phyloP scores from a whole-genome alignment of 768 basidiomycete species.

The Lactarius quietus region DNA sequence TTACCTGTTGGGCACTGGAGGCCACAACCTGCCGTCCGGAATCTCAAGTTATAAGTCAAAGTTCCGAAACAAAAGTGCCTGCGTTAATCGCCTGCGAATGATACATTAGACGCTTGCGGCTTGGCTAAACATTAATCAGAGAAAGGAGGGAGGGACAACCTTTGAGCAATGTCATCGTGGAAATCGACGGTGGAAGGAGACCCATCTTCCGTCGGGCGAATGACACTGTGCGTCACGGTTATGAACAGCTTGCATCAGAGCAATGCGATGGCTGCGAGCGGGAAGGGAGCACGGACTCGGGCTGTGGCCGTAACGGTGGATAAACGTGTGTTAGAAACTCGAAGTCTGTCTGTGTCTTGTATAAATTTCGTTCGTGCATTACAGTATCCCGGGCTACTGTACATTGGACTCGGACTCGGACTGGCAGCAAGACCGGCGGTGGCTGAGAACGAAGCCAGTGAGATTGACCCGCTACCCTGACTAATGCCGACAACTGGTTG shows the following conservation, averaged over 20 bases:
- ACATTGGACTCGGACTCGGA: too few species aligned
- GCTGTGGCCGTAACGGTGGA: slow-evolving; percentile 53
- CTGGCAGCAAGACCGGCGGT: too few species aligned
- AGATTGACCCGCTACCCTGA: too few species aligned
- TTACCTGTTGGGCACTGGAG: slow-evolving; percentile 53
- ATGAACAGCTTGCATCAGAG: not conserved
- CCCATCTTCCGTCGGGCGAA: slow-evolving; percentile 28
- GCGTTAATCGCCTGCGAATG: slow-evolving; percentile 62
- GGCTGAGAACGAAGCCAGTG: too few species aligned
- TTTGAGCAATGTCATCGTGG: slow-evolving; percentile 62
- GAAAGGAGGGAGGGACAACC: slow-evolving; percentile 39
- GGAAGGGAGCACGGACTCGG: slow-evolving; percentile 38
- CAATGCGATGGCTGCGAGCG: too few species aligned
- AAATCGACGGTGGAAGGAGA: slow-evolving; percentile 66
- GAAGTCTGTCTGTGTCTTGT: slow-evolving; percentile 55
- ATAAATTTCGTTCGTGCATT: slow-evolving; percentile 51
- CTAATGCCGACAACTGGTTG: too few species aligned
- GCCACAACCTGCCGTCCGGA: slow-evolving; percentile 75
- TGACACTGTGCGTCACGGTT: slow-evolving; percentile 27
- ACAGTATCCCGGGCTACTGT: too few species aligned
- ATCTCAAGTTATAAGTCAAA: slow-evolving; percentile 61
- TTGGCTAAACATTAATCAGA: too few species aligned
- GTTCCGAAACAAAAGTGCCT: slow-evolving; percentile 72
- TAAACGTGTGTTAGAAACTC: slow-evolving; percentile 50
- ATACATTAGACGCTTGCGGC: slow-evolving; percentile 8